These are phyloP conservation scores for Prinsepia uniflora DNA, from an alignment of 306 rosid species.

Conservation along the genomic window DNA sequence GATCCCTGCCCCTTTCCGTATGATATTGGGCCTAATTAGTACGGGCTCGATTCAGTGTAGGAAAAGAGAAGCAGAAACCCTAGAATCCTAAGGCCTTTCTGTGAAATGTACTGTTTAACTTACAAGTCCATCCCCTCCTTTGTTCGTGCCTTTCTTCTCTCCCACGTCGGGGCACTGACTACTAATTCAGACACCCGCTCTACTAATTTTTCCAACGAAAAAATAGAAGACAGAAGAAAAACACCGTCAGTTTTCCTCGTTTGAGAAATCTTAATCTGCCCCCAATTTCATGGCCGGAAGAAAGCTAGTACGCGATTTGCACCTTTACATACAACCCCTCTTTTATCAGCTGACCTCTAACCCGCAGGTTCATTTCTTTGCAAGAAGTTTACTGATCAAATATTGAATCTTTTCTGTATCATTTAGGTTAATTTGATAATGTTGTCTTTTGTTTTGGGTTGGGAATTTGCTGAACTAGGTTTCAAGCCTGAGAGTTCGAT, in stretches of 20 bases:
- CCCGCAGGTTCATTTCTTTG: conserved; percentile 37
- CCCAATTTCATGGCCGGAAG: conserved; percentile 44
- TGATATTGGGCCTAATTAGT: neutral
- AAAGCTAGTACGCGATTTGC: conserved; percentile 73
- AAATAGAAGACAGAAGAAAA: neutral
- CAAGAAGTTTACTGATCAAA: neutral
- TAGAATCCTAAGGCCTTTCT: neutral
- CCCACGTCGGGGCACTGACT: conserved; percentile 11
- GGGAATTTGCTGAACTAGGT: conserved; percentile 32
- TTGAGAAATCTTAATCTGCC: neutral
- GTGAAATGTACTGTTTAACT: neutral
- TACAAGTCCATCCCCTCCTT: neutral
- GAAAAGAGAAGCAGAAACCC: conserved; percentile 3
- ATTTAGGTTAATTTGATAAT: neutral
- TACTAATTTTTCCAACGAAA: neutral
- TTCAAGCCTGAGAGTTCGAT: conserved; percentile 36
- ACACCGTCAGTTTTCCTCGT: neutral
- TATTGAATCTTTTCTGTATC: neutral
- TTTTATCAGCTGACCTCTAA: conserved; percentile 39
- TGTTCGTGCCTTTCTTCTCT: conserved; percentile 9
- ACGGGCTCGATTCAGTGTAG: too few species aligned
- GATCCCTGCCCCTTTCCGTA: neutral
- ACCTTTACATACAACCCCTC: conserved; percentile 44
- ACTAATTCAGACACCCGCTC: neutral
- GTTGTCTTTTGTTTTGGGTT: conserved; percentile 9